Base-by-base conservation (phyloP, 352 stramenopile genomes). In the Globisporangium canariense region DNA sequence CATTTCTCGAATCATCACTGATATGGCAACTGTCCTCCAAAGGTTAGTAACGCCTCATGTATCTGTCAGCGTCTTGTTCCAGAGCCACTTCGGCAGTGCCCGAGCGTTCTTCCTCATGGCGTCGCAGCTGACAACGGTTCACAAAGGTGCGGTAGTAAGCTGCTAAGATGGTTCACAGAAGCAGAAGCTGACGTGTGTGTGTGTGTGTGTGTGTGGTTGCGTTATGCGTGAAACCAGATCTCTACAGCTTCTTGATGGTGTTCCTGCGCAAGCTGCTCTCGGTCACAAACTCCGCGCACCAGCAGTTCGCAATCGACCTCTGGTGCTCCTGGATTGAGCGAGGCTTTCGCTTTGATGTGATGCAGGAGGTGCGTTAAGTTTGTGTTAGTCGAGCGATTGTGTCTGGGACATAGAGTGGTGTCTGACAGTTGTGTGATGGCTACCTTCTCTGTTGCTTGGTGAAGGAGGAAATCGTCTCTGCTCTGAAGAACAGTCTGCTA, bases 201-300 rank as follows among this genome's bases (percentile, higher is more conserved):
- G 30, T 45, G 40, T 7, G 38, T 25, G 20, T 16, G 25, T 36
- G 20, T 43, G 14, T 65, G 14, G 22, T 25, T 25, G 22, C 22
- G 22, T 25, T 25, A 25, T 62, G 41, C 43, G 51, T 65, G 63
- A 60, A 7, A 14, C n/a, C 57, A 93, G 84, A 89, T 58, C 78
- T 93, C 30, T 92, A 87, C 65, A 83, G 81, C 38, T 92, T 92
- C 68, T 34, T 87, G n/a, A 92, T 94, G 83, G 64, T 94, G 34
- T 84, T 93, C 59, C 64, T 93, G 55, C 74, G 82, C 2, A 94
- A 94, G n/a, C 66, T 90, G 5, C 55, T 94, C 14, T 89, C 82
- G 10, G 78, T 77, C 22, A 64, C 74, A 1, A 78, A 83, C 46
- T 59, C 46, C 14, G 22, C 52, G 3, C 72, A 91, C 50, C 78